Evolutionary conservation across 768 basidiomycete genomes (phyloP).

Genomic region (Boletus sp.): DNA sequence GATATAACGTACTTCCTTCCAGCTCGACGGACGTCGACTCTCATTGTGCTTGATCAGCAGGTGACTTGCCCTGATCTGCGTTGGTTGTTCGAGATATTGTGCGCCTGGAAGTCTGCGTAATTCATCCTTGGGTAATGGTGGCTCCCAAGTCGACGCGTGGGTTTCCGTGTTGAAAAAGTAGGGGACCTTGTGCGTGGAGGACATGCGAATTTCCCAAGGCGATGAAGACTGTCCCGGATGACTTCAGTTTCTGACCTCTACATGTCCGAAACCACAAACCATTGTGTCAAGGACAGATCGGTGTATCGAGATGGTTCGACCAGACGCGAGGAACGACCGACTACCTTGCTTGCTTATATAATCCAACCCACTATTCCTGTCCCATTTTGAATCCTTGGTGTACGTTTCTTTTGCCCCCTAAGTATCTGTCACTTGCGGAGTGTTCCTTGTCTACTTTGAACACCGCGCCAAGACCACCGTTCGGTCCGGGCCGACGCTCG

Average conservation of each 20-base stretch:
- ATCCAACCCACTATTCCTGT: neutral
- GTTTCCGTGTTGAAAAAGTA: slow-evolving; percentile 86
- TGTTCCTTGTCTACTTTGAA: neutral
- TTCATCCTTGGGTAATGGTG: slow-evolving; percentile 63
- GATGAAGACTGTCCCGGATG: slow-evolving; percentile 18
- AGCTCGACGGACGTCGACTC: slow-evolving; percentile 76
- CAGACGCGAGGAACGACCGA: neutral
- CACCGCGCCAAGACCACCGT: too few relatives aligned
- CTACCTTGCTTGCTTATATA: slow-evolving; percentile 13
- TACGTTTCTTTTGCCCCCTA: too few relatives aligned
- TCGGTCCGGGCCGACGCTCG: neutral
- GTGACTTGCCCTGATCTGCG: slow-evolving; percentile 90
- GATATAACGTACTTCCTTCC: slow-evolving; percentile 66
- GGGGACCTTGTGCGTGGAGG: slow-evolving; percentile 68
- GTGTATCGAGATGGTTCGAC: slow-evolving; percentile 2
- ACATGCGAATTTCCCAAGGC: slow-evolving; percentile 86
- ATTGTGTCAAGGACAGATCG: slow-evolving; percentile 17
- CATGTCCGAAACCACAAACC: slow-evolving; percentile 16
- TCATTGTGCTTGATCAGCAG: slow-evolving; percentile 88
- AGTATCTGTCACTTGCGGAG: too few relatives aligned
- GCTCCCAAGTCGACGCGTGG: slow-evolving; percentile 76
- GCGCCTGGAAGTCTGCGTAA: slow-evolving; percentile 67
- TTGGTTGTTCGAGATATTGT: slow-evolving; percentile 43
- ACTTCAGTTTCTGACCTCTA: slow-evolving; percentile 7
- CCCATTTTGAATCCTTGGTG: too few relatives aligned